Evolutionary conservation across 2,329 filamentous ascomycete species (phyloP).

Genomic region (Drechslera avenae): DNA sequence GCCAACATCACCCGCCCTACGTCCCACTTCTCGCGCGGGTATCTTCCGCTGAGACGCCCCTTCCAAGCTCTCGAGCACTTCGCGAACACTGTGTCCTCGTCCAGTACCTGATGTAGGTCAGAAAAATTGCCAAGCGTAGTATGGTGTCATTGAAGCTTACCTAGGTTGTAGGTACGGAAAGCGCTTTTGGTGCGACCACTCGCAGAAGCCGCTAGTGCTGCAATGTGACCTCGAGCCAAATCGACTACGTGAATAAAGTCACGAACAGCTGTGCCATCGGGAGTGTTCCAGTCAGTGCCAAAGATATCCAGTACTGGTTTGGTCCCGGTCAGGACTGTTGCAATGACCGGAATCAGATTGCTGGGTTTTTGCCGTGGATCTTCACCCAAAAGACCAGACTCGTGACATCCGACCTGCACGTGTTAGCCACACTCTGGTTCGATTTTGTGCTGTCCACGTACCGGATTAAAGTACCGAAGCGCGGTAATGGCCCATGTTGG

Average conservation of each 20-base stretch:
- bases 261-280: constrained; percentile 68
- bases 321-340: constrained; percentile 64
- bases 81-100: constrained; percentile 50
- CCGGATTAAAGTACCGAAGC: constrained; percentile 70
- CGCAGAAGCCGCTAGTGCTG: constrained; percentile 57
- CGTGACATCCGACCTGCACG: constrained; percentile 63
- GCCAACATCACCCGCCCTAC: constrained; percentile 50
- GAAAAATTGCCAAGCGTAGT: neutral
- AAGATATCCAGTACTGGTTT: constrained; percentile 63
- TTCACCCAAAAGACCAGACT: constrained; percentile 67
- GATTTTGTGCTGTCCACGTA: constrained; percentile 15
- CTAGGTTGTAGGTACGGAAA: constrained; percentile 51
- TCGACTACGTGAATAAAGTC: constrained; percentile 73
- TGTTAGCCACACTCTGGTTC: constrained; percentile 11
- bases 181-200: constrained; percentile 38
- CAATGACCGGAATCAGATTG: constrained; percentile 68
- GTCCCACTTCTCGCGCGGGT: constrained; percentile 44
- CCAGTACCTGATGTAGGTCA: constrained; percentile 46
- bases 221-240: constrained; percentile 67
- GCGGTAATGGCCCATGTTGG: constrained; percentile 67
- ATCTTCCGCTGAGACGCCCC: constrained; percentile 44
- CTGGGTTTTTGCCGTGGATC: constrained; percentile 66
- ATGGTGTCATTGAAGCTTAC: constrained; percentile 20
- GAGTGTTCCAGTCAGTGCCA: constrained; percentile 68
- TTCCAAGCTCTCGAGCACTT: constrained; percentile 50